Evolutionary conservation across 352 stramenopile species (phyloP).

Genomic region (Globisporangium abappressorium): DNA sequence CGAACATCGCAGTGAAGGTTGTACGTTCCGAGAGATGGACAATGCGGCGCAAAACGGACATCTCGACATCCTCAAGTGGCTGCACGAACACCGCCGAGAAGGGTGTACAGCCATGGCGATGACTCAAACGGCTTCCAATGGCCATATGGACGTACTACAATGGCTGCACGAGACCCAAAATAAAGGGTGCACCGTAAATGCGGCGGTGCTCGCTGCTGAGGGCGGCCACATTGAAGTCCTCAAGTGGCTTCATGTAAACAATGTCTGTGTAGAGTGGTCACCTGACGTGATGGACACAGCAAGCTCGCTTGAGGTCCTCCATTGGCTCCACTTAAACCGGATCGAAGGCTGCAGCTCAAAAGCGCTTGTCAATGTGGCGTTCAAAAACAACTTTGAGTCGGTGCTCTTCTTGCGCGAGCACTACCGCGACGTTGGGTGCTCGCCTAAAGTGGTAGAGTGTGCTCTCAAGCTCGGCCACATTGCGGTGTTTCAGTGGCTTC

Average conservation of each 20-base stretch:
- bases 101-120: conserved; percentile 19
- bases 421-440: neutral
- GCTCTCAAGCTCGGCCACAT: neutral
- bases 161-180: conserved; percentile 1
- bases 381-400: neutral
- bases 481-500: neutral
- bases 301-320: neutral
- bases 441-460: neutral
- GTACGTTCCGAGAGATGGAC: neutral
- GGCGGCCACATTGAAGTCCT: conserved; percentile 7
- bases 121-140: neutral
- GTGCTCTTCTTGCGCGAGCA: neutral
- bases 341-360: neutral
- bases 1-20: neutral
- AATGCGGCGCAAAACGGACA: neutral
- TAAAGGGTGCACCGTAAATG: neutral
- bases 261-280: neutral
- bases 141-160: neutral
- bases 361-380: neutral
- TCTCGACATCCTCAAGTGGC: conserved; percentile 6
- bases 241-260: conserved; percentile 6
- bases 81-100: conserved; percentile 6
- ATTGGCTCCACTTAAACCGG: neutral
- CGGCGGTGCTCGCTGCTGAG: neutral
- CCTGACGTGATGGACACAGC: neutral